Evolutionary conservation across 345 rosid genomes (phyloP).

Genomic region (Geranium brycei): DNA sequence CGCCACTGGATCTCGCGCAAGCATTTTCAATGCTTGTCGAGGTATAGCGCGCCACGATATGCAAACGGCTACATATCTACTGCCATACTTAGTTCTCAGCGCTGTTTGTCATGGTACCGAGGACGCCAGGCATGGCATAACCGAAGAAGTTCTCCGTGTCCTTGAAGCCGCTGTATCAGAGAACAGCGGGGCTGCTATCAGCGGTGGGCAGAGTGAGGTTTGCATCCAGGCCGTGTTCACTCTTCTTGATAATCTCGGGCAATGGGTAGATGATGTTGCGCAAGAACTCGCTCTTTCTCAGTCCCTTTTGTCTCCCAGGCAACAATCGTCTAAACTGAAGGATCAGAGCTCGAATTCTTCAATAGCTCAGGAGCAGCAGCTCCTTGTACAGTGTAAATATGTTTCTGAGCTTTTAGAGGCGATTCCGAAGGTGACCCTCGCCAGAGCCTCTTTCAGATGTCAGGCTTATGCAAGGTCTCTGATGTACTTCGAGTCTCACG

Average conservation of each 20-base stretch:
- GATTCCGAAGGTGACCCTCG: conserved; percentile 79
- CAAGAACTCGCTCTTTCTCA: conserved; percentile 77
- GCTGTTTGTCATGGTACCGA: conserved; percentile 79
- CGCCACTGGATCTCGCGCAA: conserved; percentile 79
- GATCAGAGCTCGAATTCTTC: conserved; percentile 33
- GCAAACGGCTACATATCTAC: conserved; percentile 78
- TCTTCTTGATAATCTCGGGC: conserved; percentile 95
- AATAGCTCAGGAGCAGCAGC: conserved; percentile 63
- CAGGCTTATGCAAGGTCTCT: conserved; percentile 92
- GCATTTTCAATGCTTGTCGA: conserved; percentile 82
- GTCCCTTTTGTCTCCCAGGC: conserved; percentile 45
- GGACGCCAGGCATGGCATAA: conserved; percentile 72
- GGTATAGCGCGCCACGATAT: conserved; percentile 96
- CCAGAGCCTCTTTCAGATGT: conserved; percentile 82
- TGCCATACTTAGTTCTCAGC: conserved; percentile 80
- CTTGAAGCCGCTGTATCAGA: conserved; percentile 83
- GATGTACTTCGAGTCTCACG: conserved; percentile 95
- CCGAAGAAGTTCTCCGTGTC: conserved; percentile 75
- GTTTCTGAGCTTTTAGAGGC: conserved; percentile 74
- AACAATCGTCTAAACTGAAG: conserved; percentile 48
- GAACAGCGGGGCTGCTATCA: conserved; percentile 42
- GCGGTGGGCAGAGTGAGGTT: conserved; percentile 78
- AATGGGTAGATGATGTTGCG: conserved; percentile 89
- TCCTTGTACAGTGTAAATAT: conserved; percentile 67
- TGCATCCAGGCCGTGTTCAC: conserved; percentile 92